Evolutionary conservation across 2,329 filamentous ascomycete species (phyloP), one percentile per base, ranked within the genome.

Genomic region (Fusarium irregulare): DNA sequence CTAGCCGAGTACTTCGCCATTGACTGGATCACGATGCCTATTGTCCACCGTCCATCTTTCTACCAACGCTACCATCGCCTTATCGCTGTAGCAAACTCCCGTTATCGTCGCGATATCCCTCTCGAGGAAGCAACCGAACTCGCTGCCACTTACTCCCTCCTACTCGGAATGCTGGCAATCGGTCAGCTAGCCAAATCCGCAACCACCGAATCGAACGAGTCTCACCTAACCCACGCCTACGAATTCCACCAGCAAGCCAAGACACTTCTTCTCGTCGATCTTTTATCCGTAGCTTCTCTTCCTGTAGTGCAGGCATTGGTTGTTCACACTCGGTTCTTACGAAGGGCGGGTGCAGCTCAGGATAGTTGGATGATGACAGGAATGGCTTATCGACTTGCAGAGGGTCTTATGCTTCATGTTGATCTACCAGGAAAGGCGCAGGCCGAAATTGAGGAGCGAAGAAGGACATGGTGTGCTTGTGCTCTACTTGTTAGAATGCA

Each of bases 391-490:
- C 56, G 70, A 13, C 50, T 76, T 25, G 72, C 73, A 12, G 74
- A 76, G 41, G 71, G 74, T 6, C 50, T 75, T 9, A 49, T 73
- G 64, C 60, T 76, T 27, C 60, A 76, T 23, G 11, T 73, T 8
- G 74, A 73, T 23, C 21, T 75, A 12, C 74, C 74, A 4, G 66
- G 61, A 44, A 75, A 68, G 56, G 48, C 69, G 0, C 49, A 73
- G 41, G 58, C 70, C 7, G 74, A 74, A 32, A 60, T 55, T 1
- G 74, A 76, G 41, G 74, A 76, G 54, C 51, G 70, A 4, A 63
- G 67, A 28, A 75, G 74, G 63, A 74, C 70, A 4, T 76, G 74
- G 74, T 76, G 74, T 48, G 64, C 73, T 49, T 76, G 71, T 28
- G 66, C 66, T 11, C 42, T 75, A 5, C 56, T 73, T 45, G 44